Evolutionary conservation across 2,329 filamentous ascomycete genomes (phyloP), one percentile per base, ranked within the genome.

Genomic region (Botrytis porri): DNA sequence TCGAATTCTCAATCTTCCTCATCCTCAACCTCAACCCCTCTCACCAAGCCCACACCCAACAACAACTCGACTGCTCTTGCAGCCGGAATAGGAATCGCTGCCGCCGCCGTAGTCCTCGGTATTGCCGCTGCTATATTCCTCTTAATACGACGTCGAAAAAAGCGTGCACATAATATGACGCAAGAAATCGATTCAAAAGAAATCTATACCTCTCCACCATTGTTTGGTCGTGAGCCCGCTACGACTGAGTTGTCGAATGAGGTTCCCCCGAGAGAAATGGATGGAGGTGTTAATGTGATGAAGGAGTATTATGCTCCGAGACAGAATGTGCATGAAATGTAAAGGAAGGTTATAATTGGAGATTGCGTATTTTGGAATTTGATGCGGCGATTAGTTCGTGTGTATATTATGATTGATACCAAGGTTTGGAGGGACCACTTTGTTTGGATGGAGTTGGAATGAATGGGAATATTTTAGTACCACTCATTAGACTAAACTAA

Each of bases 141-240:
- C 10, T 60, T 69, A 5, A 41, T 57, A 43, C 45, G 45, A 43
- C 64, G 45, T 29, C 45, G 64, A 43, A 71, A 64, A 22, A 71
- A 22, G n/a, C 41, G 9, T 7, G 12, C 37, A 12, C 32, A 35
- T 14, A 18, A 4, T 41, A 4, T 14, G 25, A 41, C 4, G 4
- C 18, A 29, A 57, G 64, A 54, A 22, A 67, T 57, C 12, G 25
- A 39, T 39, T 29, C 45, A 2, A 39, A 51, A 39, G 64, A 67
- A 41, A 39, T 20, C 16, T 41, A 67, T 54, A 6, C 16, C 20
- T 32, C 25, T 22, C 45, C 45, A 1, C 3, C 20, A 39, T 16
- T 12, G 12, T 25, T n/a, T 39, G 14, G 6, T 22, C 32, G n/a
- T 20, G 32, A 5, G 4, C 35, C 22, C 5, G 2, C 9, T 10